Conservation (phyloP, 2,329 filamentous ascomycete genomes). For the Elsinoe batatas region DNA sequence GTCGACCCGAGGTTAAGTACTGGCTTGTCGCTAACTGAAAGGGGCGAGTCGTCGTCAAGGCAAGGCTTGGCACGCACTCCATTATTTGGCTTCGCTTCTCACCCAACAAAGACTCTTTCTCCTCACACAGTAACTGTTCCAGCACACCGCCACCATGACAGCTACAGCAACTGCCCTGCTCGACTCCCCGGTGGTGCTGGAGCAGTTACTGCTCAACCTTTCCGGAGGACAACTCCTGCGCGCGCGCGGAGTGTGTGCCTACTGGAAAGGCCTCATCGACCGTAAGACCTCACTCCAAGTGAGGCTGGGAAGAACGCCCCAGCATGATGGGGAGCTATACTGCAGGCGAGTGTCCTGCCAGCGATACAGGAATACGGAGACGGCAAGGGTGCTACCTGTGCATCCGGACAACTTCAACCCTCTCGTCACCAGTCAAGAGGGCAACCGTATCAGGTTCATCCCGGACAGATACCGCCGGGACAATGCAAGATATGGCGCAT, state of each 20-base stretch:
- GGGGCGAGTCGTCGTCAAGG: neutral
- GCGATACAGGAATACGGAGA: neutral
- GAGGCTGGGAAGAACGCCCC: neutral
- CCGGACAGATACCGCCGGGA: no score
- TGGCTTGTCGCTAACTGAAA: neutral
- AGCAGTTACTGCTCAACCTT: neutral
- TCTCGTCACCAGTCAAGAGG: no score
- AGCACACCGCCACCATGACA: neutral
- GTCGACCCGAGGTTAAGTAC: neutral
- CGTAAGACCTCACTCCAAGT: neutral
- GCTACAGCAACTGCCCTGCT: neutral
- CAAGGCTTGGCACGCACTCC: conserved; percentile 1
- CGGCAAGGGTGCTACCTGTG: neutral
- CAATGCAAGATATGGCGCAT: neutral
- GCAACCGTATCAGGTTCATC: no score
- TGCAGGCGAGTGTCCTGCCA: neutral
- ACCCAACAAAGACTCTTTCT: neutral
- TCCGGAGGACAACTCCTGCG: neutral
- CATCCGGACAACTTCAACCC: no score
- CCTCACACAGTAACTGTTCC: neutral
- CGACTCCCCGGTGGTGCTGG: neutral
- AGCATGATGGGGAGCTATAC: neutral
- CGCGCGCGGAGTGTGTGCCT: neutral
- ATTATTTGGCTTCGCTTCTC: neutral
- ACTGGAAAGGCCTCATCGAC: neutral